phyloP scores from a whole-genome alignment of 805 yeast species.

The Candida koratica region DNA sequence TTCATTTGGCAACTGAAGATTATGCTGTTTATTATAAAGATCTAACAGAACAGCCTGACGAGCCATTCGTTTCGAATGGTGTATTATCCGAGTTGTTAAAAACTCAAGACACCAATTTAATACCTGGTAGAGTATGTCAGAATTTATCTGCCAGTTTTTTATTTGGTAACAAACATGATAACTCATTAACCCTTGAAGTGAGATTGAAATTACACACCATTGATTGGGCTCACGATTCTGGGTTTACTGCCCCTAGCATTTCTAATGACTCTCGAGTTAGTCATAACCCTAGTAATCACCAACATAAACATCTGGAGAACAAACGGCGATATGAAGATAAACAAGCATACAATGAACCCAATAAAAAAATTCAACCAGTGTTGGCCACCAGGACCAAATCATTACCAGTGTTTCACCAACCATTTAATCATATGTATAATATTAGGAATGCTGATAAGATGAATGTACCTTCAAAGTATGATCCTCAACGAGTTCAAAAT shows the following conservation, averaged over 20 bases:
- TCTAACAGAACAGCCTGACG: slow-evolving; percentile 46
- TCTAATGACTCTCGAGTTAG: neutral
- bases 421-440: slow-evolving; percentile 36
- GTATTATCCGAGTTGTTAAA: slow-evolving; percentile 29
- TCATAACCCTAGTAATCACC: slow-evolving; percentile 1
- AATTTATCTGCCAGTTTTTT: slow-evolving; percentile 47
- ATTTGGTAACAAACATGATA: slow-evolving; percentile 34
- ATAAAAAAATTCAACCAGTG: slow-evolving; percentile 20
- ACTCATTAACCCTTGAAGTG: slow-evolving; percentile 53
- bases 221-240: slow-evolving; percentile 15
- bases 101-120: slow-evolving; percentile 23
- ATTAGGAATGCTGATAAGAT: slow-evolving; percentile 41
- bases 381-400: slow-evolving; percentile 45
- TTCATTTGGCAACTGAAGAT: slow-evolving; percentile 35
- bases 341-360: slow-evolving; percentile 1
- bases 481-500: slow-evolving; percentile 39
- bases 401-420: slow-evolving; percentile 38
- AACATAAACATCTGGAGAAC: slow-evolving; percentile 1
- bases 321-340: slow-evolving; percentile 4
- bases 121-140: slow-evolving; percentile 57
- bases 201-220: slow-evolving; percentile 47
- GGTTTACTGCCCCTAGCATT: neutral
- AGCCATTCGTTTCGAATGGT: slow-evolving; percentile 44
- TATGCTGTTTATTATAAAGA: slow-evolving; percentile 46
- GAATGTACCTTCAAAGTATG: slow-evolving; percentile 36